A percentile compares a stretch with the other conserved stretches of the same genome.
phyloP scores from a whole-genome alignment of 1,284 basidiomycete species.

The Tilletia caries region DNA sequence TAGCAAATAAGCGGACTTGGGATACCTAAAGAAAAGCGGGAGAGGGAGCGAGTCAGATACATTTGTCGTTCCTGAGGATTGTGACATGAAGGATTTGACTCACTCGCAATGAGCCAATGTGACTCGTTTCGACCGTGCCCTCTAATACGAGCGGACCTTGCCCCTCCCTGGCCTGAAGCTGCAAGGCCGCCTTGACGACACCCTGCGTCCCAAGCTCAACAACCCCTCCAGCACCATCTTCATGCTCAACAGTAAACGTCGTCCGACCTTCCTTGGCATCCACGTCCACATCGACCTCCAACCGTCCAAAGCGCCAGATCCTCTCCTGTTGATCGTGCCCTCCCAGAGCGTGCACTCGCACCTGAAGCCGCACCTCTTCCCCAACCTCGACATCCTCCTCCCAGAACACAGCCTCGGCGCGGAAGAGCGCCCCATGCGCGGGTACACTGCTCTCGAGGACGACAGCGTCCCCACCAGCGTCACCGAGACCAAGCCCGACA shows the following conservation, averaged over 20 bases:
- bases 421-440: not conserved
- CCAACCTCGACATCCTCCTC: slow-evolving; percentile 1
- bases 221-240: not conserved
- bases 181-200: not conserved
- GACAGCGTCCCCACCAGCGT: not conserved
- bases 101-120: not conserved
- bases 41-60: not conserved
- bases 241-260: slow-evolving; percentile 5
- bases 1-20: not conserved
- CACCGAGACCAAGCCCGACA: too few relatives aligned
- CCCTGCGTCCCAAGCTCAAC: not conserved
- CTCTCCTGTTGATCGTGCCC: not conserved
- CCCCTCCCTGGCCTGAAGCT: not conserved
- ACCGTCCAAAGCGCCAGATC: not conserved
- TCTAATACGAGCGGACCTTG: not conserved
- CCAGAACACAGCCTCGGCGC: slow-evolving; percentile 5
- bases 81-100: not conserved
- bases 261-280: not conserved
- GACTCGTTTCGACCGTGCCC: not conserved
- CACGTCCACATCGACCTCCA: not conserved
- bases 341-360: not conserved
- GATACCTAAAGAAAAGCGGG: not conserved
- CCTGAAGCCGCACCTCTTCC: not conserved
- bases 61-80: not conserved
- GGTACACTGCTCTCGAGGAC: not conserved